Conservation (phyloP, 331 rosid genomes). For the Spiraea crenata region DNA sequence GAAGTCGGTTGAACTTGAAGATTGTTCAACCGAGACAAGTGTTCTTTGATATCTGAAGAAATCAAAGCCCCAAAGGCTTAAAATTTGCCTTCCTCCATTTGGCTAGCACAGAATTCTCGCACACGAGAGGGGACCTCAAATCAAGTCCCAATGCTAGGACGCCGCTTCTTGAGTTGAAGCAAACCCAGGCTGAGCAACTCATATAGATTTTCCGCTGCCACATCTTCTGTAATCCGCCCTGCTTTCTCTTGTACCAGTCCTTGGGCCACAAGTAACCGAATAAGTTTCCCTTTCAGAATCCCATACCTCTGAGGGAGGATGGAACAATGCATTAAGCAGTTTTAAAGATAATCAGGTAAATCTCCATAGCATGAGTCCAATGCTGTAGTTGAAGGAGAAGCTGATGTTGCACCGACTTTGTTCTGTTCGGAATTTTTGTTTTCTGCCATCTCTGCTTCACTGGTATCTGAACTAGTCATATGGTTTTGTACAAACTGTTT, state of each 20-base stretch:
- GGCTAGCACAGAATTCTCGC: conserved; percentile 13
- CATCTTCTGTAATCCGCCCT: conserved; percentile 22
- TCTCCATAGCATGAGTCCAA: not conserved
- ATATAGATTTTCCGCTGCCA: conserved; percentile 19
- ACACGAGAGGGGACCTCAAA: not conserved
- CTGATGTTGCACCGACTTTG: conserved; percentile 7
- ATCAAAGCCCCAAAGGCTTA: conserved; percentile 5
- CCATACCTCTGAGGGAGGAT: conserved; percentile 25
- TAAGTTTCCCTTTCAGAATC: conserved; percentile 24
- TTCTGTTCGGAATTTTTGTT: not conserved
- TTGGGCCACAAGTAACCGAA: conserved; percentile 27
- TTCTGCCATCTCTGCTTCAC: conserved; percentile 4
- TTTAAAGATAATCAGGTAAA: conserved; percentile 14
- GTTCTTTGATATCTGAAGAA: conserved; percentile 9
- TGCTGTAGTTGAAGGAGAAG: conserved; percentile 21
- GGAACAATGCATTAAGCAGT: conserved; percentile 21
- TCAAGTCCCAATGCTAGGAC: not conserved
- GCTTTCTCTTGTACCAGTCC: conserved; percentile 21
- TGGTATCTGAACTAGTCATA: not conserved
- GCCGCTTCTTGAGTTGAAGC: conserved; percentile 13
- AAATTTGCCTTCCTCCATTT: conserved; percentile 25
- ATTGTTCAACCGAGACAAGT: conserved; percentile 1
- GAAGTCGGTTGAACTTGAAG: conserved; percentile 8
- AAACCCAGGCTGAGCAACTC: conserved; percentile 24
- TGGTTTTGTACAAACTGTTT: not conserved